These are phyloP conservation scores for Suillus variegatus DNA, from an alignment of 768 basidiomycete genomes.

Conservation along the genomic window DNA sequence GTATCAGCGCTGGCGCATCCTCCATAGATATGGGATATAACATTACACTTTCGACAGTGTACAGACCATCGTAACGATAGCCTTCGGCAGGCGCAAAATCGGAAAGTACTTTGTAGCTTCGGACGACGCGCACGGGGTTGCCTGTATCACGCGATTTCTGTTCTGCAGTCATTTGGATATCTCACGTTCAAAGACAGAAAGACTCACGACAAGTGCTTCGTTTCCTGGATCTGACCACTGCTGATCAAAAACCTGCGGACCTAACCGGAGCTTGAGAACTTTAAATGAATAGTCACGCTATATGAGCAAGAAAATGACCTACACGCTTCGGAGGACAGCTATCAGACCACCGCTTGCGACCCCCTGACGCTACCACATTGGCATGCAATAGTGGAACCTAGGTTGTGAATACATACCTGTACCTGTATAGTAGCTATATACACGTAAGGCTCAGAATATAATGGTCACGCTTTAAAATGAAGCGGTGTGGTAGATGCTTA, in stretches of 20 bases:
- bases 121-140: slow-evolving; percentile 27
- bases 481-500: slow-evolving; percentile 9
- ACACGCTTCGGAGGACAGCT: slow-evolving; percentile 22
- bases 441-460: slow-evolving; percentile 1
- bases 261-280: slow-evolving; percentile 15
- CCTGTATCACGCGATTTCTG: slow-evolving; percentile 24
- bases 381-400: not conserved
- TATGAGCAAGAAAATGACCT: slow-evolving; percentile 6
- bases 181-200: not conserved
- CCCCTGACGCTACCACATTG: slow-evolving; percentile 13
- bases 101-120: slow-evolving; percentile 22
- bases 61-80: slow-evolving; percentile 34
- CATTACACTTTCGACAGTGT: slow-evolving; percentile 25
- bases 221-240: slow-evolving; percentile 19
- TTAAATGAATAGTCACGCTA: not conserved
- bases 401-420: slow-evolving; percentile 7
- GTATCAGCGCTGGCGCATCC: not conserved
- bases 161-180: not conserved
- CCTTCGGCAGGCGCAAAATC: slow-evolving; percentile 27
- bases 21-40: not conserved
- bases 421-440: slow-evolving; percentile 29
- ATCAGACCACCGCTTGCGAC: slow-evolving; percentile 15
- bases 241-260: slow-evolving; percentile 26
- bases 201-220: slow-evolving; percentile 21
- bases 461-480: not conserved